Evolutionary conservation across 163 green algal genomes (phyloP).

Genomic region (Scenedesmus sp.): DNA sequence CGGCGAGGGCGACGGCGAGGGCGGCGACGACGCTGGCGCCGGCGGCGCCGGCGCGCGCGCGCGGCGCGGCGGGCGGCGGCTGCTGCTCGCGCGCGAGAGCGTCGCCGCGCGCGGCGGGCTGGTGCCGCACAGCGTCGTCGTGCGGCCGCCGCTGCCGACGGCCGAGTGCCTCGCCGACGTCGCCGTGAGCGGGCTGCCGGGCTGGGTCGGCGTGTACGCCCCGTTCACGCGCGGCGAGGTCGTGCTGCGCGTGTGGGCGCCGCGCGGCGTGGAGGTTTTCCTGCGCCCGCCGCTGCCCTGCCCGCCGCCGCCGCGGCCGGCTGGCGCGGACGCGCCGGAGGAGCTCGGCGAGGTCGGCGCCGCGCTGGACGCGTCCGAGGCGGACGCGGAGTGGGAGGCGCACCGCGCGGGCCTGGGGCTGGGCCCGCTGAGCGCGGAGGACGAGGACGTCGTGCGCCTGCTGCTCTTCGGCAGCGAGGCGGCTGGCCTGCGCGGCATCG

Average conservation of each 20-base stretch:
- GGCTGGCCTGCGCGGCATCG: not conserved
- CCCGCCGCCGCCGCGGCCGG: not conserved
- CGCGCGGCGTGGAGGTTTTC: slow-evolving; percentile 89
- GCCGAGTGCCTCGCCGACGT: slow-evolving; percentile 71
- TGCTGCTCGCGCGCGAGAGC: slow-evolving; percentile 48
- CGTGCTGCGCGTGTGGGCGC: slow-evolving; percentile 74
- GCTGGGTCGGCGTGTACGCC: slow-evolving; percentile 81
- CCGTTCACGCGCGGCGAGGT: slow-evolving; percentile 44
- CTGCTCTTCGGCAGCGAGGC: slow-evolving; percentile 30
- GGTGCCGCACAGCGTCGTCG: slow-evolving; percentile 50
- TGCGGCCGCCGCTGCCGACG: slow-evolving; percentile 33
- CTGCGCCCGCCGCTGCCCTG: slow-evolving; percentile 79
- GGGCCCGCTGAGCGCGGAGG: slow-evolving; percentile 20
- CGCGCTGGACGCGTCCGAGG: slow-evolving; percentile 17
- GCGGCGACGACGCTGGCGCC: slow-evolving; percentile 4
- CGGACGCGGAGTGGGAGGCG: slow-evolving; percentile 25
- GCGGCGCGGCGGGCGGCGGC: no score
- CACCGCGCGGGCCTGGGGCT: slow-evolving; percentile 17
- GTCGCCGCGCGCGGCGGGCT: slow-evolving; percentile 61
- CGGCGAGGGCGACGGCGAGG: not conserved
- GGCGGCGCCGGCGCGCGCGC: slow-evolving; percentile 14
- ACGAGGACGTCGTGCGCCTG: slow-evolving; percentile 34
- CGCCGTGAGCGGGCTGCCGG: slow-evolving; percentile 85
- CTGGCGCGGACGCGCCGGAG: not conserved
- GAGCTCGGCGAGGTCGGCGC: slow-evolving; percentile 27